phyloP scores from a whole-genome alignment of 208 protist species.

The Leishmania major region DNA sequence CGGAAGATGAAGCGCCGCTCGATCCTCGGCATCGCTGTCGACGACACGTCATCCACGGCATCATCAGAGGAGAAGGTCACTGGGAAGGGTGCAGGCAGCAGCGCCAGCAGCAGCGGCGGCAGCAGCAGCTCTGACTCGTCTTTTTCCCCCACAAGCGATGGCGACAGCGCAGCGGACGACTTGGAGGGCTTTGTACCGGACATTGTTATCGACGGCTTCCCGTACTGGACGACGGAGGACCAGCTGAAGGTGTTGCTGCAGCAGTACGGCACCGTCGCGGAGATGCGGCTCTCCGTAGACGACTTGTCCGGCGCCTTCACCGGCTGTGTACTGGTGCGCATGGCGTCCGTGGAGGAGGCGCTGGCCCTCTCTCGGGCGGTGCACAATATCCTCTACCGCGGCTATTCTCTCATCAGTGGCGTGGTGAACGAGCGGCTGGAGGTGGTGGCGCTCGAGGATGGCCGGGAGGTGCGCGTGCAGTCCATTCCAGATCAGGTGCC shows the following conservation, averaged over 20 bases:
- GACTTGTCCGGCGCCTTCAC: conserved; percentile 82
- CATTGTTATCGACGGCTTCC: conserved; percentile 78
- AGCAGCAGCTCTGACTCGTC: conserved; percentile 20
- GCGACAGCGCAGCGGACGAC: conserved; percentile 25
- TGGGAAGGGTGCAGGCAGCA: neutral
- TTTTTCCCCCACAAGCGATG: conserved; percentile 14
- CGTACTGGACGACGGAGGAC: conserved; percentile 81
- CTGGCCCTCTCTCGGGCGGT: conserved; percentile 58
- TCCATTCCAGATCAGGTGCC: conserved; percentile 19
- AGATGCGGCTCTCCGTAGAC: conserved; percentile 68
- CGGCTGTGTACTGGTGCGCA: conserved; percentile 74
- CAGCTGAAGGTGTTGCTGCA: conserved; percentile 72
- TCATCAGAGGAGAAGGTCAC: neutral
- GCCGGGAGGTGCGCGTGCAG: conserved; percentile 42
- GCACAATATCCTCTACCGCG: conserved; percentile 54
- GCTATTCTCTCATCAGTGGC: conserved; percentile 51
- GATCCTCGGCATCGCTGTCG: conserved; percentile 6
- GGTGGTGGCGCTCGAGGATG: conserved; percentile 66
- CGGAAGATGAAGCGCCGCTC: conserved; percentile 19
- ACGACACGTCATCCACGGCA: neutral
- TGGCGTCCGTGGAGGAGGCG: conserved; percentile 72
- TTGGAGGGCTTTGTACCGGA: conserved; percentile 68
- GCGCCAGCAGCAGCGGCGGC: conserved; percentile 17
- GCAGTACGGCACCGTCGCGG: conserved; percentile 61
- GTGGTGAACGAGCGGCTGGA: conserved; percentile 75